Conservation (phyloP, 257 asterid genomes). For the Henckelia pumila region DNA sequence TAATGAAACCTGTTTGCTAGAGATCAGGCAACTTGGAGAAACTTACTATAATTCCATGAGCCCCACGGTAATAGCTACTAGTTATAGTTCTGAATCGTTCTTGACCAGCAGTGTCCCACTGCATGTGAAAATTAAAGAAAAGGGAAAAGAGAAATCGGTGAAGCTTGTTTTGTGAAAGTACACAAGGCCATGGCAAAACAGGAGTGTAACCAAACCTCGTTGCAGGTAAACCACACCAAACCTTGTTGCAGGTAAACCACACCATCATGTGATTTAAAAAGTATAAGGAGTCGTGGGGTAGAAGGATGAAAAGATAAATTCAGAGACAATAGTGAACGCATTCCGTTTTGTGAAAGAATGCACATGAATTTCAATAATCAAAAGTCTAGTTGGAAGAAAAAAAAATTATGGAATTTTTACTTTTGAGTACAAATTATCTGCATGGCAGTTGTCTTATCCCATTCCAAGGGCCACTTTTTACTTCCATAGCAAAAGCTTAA, state of each 20-base stretch:
- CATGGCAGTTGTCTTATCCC: background rate
- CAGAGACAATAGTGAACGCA: background rate
- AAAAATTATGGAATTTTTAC: no score
- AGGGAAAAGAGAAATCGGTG: conserved; percentile 2
- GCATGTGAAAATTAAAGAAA: conserved; percentile 27
- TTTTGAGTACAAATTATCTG: no score
- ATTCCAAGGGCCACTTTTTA: background rate
- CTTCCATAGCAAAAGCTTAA: background rate
- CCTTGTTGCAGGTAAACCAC: background rate
- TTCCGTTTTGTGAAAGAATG: no score
- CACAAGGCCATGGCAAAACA: background rate
- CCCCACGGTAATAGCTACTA: conserved; percentile 92
- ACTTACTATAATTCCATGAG: conserved; percentile 86
- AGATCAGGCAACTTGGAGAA: background rate
- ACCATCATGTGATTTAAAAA: conserved; percentile 4
- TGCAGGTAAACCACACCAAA: no score
- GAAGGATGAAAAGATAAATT: background rate
- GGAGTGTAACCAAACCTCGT: conserved; percentile 9
- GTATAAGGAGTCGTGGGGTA: conserved; percentile 1
- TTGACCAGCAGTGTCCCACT: conserved; percentile 97
- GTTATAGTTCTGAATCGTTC: conserved; percentile 90
- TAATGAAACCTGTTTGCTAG: background rate
- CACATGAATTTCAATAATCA: no score
- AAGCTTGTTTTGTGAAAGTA: background rate
- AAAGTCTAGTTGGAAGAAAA: no score